Base-by-base conservation (phyloP, 495 filamentous ascomycete genomes). In the Thozetella sp. region DNA sequence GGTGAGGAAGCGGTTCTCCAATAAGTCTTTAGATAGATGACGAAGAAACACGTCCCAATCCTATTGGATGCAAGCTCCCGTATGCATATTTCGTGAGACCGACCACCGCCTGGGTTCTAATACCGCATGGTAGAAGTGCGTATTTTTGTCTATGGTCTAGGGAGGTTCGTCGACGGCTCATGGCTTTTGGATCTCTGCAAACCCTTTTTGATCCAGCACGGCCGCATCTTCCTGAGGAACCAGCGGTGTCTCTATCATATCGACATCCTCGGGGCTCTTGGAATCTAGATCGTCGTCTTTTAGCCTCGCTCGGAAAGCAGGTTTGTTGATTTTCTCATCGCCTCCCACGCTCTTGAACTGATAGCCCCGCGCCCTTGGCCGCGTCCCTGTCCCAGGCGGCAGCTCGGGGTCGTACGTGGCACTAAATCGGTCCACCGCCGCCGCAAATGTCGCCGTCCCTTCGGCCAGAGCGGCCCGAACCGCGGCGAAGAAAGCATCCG, bases 281-380 rank as follows among this genome's bases (percentile, higher is more conserved):
- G 2, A 61, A 61, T 19, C 58, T 51, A 11, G 60, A 54, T 64
- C 63, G 10, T 56, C 61, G 12, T 50, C 69, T 3, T 66, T 65
- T 40, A 74, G 64, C 50, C 75, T 73, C 59, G 67, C 82, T 75
- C 88, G 30, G 15, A 37, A 97, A 0, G 85, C 83, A 4, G 83
- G 79, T 10, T 82, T 79, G 66, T 94, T 93, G 64, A 87, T 89
- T 72, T 82, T 89, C 22, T 76, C 70, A 58, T 89, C 86, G 12
- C 82, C 79, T n/a, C n/a, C 86, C 79, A 22, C 82, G 53, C 86
- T 81, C 67, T 90, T 90, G 60, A 88, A 88, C 64, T 96, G 90
- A 63, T 98, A 96, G 22, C 94, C 94, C 63, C 94, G 84, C 43
- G 93, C 78, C 60, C 93, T 80, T 43, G 95, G 95, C 1, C 93